These are phyloP conservation scores for Lichtheimia hyalospora DNA, from an alignment of 371 early-diverging fungal species.

Conservation along the genomic window DNA sequence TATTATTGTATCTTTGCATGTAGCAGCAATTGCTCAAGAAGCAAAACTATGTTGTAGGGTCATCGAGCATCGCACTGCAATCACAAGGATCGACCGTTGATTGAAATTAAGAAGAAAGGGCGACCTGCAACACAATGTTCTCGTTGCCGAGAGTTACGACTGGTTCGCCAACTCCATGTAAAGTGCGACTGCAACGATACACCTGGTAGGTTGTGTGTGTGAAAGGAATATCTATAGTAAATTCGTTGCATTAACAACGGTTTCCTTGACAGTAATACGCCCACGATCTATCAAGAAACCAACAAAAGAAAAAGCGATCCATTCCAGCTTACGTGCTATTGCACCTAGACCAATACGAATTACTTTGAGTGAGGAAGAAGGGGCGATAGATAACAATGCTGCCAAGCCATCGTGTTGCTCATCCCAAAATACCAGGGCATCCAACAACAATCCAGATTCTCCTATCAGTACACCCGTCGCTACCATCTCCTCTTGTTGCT, in stretches of 20 bases:
- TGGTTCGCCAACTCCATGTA: slow-evolving; percentile 70
- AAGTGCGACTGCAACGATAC: slow-evolving; percentile 66
- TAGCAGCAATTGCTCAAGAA: background rate
- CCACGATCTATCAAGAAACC: background rate
- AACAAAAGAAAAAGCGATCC: background rate
- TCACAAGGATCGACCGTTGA: slow-evolving; percentile 62
- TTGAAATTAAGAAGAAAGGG: slow-evolving; percentile 75
- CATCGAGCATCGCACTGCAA: slow-evolving; percentile 64
- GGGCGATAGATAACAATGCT: too few relatives aligned
- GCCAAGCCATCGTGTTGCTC: too few relatives aligned
- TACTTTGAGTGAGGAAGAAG: too few relatives aligned
- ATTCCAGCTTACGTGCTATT: slow-evolving; percentile 14
- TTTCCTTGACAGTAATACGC: too few relatives aligned
- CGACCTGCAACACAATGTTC: slow-evolving; percentile 81
- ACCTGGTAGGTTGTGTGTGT: background rate
- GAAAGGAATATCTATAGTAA: background rate
- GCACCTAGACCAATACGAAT: slow-evolving; percentile 17
- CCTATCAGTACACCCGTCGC: slow-evolving; percentile 2
- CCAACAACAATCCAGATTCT: background rate
- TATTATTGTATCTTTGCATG: slow-evolving; percentile 6
- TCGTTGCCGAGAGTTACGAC: slow-evolving; percentile 71
- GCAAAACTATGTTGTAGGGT: slow-evolving; percentile 40
- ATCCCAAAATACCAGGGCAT: too few relatives aligned
- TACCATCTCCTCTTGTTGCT: background rate
- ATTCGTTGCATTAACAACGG: too few relatives aligned